Base-by-base conservation (phyloP, 495 filamentous ascomycete genomes). In the Alectoria sarmentosa region DNA sequence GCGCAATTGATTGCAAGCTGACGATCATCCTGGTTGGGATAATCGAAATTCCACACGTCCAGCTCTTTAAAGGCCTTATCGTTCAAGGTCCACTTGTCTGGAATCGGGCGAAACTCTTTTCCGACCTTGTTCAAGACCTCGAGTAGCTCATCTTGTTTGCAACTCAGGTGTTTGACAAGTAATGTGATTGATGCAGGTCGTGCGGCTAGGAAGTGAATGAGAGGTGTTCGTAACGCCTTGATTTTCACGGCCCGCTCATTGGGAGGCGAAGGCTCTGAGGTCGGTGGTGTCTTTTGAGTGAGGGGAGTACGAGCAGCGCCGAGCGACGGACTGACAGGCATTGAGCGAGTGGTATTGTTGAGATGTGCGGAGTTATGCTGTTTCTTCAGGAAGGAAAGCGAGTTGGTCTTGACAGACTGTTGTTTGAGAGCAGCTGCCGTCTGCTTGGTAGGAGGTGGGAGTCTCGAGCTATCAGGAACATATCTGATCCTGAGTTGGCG, bases 1-100 rank as follows among this genome's bases (percentile, higher is more conserved):
- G 91, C 90, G 70, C 89, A 90, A 69, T 93, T 86, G 73, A 96
- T 92, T 17, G 90, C 92, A 17, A 80, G 79, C 69, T 91, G 80
- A 34, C 91, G 86, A 68, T 92, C 88, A 39, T 85, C 83, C 38
- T 82, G 74, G 32, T 73, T 82, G 21, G 78, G 77, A 72, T 92
- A 94, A 10, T 82, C 78, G 73, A 91, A 94, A 19, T 83, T 83
- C 82, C 87, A 96, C 23, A 91, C 82, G 71, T 96, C 88, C 37
- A 96, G 78, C 64, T 96, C 91, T 69, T 88, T 91, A 79, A 87
- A 96, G 49, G 79, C 79, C 66, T 83, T 84, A 71, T 90, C 90
- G 69, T 77, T 83, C 56, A 93, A 76, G 60, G 80, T 79, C 77
- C 84, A 91, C 64, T 88, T 89, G 69, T 84, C 81, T 4, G 77